These are phyloP conservation scores for Themeda triandra DNA, from an alignment of 176 grass and related monocot species.

Conservation along the genomic window DNA sequence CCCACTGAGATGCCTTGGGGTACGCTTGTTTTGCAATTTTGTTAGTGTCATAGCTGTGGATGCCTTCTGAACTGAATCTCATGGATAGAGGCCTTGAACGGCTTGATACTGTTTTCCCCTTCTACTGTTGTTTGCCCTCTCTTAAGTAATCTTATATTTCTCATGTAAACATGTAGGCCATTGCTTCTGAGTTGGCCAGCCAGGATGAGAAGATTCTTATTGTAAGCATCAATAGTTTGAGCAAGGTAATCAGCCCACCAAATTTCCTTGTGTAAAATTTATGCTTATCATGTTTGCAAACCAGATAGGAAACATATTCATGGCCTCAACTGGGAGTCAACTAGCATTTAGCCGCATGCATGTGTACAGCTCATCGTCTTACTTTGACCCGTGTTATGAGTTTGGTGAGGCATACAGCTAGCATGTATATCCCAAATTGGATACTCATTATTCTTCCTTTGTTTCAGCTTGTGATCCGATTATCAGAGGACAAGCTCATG, in stretches of 20 bases:
- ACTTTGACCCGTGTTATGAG: not conserved
- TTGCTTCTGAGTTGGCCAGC: conserved; percentile 57
- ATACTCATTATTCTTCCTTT: not conserved
- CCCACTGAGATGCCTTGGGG: conserved; percentile 72
- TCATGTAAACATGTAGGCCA: conserved; percentile 43
- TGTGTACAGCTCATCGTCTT: not conserved
- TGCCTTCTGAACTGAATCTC: not conserved
- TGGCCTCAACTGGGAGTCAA: not conserved
- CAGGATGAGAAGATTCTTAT: conserved; percentile 80
- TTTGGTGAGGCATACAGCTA: not conserved
- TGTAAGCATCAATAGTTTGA: conserved; percentile 74
- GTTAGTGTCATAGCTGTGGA: not conserved
- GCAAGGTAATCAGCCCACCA: conserved; percentile 52
- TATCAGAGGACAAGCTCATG: conserved; percentile 72
- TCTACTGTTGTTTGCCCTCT: not conserved
- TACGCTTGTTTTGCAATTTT: conserved; percentile 29
- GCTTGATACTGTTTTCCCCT: not conserved
- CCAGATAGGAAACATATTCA: not conserved
- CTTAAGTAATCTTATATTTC: not conserved
- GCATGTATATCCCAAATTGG: not conserved
- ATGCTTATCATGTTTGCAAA: not conserved
- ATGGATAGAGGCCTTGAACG: not conserved
- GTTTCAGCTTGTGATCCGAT: conserved; percentile 67
- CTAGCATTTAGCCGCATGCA: not conserved
- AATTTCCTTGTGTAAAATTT: not conserved